A percentile compares a stretch with the other conserved stretches of the same genome.
These are phyloP conservation scores for Rhodotorula diobovata DNA, from an alignment of 768 basidiomycete species.

Conservation along the genomic window DNA sequence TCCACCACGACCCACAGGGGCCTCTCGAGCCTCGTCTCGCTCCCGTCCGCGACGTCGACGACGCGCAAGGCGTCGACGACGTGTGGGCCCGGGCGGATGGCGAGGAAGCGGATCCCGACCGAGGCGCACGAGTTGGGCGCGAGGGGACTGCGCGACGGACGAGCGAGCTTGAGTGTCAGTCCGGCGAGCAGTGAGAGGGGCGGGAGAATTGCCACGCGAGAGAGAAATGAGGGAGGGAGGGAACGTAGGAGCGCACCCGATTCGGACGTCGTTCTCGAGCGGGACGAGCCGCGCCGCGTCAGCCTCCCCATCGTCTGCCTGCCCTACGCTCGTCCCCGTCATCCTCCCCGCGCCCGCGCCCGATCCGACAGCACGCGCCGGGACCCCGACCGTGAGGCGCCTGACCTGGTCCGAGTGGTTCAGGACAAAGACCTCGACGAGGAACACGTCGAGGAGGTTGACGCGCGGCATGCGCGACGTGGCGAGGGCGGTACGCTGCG, in stretches of 20 bases:
- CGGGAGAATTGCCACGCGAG: too few species aligned
- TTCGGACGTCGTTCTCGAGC: conserved; percentile 35
- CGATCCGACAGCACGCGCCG: neutral
- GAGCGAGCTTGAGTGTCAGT: too few species aligned
- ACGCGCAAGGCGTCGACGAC: conserved; percentile 17
- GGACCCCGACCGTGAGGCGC: conserved; percentile 20
- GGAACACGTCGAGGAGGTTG: conserved; percentile 34
- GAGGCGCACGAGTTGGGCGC: conserved; percentile 25
- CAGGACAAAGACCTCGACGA: conserved; percentile 31
- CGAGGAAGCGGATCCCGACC: conserved; percentile 28
- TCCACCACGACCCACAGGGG: conserved; percentile 29
- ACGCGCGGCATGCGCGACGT: conserved; percentile 31
- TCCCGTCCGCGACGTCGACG: conserved; percentile 13
- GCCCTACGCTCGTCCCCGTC: neutral
- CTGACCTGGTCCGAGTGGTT: conserved; percentile 17
- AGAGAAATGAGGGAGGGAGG: too few species aligned
- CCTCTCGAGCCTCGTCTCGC: conserved; percentile 12
- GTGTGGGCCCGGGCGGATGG: conserved; percentile 38
- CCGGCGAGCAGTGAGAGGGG: too few species aligned
- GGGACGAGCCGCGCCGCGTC: conserved; percentile 18
- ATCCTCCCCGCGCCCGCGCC: neutral
- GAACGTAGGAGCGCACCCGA: conserved; percentile 36
- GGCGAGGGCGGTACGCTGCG: neutral
- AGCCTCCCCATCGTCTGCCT: neutral
- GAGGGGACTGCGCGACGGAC: conserved; percentile 19